These are phyloP conservation scores for Skeletonema costatum DNA, from an alignment of 108 stramenopile genomes.

Conservation along the genomic window DNA sequence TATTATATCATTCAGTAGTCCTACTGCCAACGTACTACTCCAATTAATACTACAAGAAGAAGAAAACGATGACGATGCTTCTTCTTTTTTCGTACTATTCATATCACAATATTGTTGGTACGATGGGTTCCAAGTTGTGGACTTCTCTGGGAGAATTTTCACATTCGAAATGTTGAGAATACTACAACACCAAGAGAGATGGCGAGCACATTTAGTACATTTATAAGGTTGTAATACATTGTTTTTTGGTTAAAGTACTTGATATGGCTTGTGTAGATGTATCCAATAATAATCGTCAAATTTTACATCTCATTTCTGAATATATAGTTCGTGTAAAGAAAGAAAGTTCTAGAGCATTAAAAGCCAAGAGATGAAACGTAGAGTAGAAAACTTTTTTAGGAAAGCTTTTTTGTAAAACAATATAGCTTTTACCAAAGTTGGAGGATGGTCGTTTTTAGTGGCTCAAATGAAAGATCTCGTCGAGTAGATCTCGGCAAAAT, in stretches of 20 bases:
- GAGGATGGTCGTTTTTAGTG: neutral
- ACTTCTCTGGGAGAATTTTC: neutral
- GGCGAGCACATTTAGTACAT: no score
- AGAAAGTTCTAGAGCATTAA: no score
- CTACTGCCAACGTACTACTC: neutral
- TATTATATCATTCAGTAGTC: neutral
- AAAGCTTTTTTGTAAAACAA: neutral
- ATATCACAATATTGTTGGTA: neutral
- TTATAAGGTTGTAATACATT: no score
- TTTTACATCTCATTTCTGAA: no score
- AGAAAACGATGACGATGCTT: neutral
- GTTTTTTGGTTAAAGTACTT: no score
- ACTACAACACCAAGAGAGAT: no score
- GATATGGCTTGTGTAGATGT: no score
- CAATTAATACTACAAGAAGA: neutral
- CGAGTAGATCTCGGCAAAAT: neutral
- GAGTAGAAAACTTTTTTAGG: neutral
- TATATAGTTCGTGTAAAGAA: no score
- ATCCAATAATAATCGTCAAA: no score
- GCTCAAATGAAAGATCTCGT: neutral
- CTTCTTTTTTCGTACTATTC: neutral
- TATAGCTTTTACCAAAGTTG: neutral
- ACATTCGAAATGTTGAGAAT: no score
- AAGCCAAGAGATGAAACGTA: neutral
- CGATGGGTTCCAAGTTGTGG: neutral